Evolutionary conservation across 2,329 filamentous ascomycete genomes (phyloP), one percentile per base, ranked within the genome.

Genomic region (Lojkania enalia): DNA sequence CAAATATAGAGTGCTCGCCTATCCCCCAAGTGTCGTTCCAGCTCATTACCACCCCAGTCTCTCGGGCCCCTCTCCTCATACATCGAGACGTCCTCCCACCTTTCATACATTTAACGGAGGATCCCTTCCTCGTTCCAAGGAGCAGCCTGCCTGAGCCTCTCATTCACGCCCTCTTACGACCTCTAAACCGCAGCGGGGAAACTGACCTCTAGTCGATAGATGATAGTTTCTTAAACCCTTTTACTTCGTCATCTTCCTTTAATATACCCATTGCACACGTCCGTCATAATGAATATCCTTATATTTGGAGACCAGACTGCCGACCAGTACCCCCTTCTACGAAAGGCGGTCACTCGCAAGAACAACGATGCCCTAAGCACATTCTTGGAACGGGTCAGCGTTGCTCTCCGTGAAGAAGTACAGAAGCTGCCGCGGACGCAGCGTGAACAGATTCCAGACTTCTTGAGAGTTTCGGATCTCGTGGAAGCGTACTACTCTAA

Each of bases 231-330:
- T 37, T 14, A 38, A 36, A 14, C 15, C 16, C 41, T 32, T 42
- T 42, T 44, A 27, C 30, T 48, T 57, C 54, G 45, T 54, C 31
- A 16, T 30, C 32, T 23, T 37, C 20, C 49, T 51, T 49, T 54
- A 52, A 50, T 57, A 60, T 61, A 63, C 56, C 57, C 54, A 47
- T 15, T 42, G 44, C 40, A 6, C 18, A 33, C 35, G 21, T 47
- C 48, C 44, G 41, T 49, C 57, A 70, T 43, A 52, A 73, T 73
- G 63, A 77, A 77, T 60, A 62, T 74, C 46, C 78, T 86, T 66
- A 79, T 87, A 51, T 86, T 87, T 64, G 84, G 84, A 72, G 85
- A 88, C 63, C 85, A 88, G 71, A 87, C 84, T 48, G 77, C 83
- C 58, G 82, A 86, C 66, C 84, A 84, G 57, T 81, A 85, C 63